Evolutionary conservation across 2,329 filamentous ascomycete species (phyloP).

Genomic region (Colletotrichum gigasporum): DNA sequence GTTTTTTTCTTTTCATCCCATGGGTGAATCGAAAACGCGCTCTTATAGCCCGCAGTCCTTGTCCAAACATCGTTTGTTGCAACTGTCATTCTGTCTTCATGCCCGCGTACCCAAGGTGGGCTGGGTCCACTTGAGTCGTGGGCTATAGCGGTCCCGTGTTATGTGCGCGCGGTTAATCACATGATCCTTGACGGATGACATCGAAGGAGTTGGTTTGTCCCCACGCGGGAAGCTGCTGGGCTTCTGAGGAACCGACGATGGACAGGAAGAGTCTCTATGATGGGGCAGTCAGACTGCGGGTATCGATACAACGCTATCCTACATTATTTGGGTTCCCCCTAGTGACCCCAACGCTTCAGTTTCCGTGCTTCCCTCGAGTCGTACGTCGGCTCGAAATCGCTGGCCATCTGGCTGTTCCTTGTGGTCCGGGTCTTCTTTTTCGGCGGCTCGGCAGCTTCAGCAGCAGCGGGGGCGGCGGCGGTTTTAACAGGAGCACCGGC

Average conservation of each 20-base stretch:
- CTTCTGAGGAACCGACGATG: too few species aligned
- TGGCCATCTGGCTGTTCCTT: not conserved
- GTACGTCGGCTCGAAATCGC: not conserved
- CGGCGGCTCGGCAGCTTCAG: not conserved
- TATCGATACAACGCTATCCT: not conserved
- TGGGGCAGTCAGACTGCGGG: not conserved
- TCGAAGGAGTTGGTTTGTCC: too few species aligned
- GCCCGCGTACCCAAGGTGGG: not conserved
- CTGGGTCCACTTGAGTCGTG: not conserved
- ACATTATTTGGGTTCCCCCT: too few species aligned
- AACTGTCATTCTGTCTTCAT: not conserved
- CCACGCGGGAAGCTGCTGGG: too few species aligned
- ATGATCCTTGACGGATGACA: too few species aligned
- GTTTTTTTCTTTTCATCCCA: not conserved
- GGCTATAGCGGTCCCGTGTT: not conserved
- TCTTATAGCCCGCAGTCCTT: not conserved
- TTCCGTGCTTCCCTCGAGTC: not conserved
- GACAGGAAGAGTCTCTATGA: too few species aligned
- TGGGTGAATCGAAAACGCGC: not conserved
- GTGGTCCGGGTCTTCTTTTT: not conserved
- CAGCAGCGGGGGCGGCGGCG: too few species aligned
- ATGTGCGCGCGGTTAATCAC: too few species aligned
- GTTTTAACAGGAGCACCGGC: too few species aligned
- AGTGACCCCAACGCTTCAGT: not conserved
- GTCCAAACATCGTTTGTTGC: not conserved